Conservation (phyloP, 257 asterid species). For the Plantago major region DNA sequence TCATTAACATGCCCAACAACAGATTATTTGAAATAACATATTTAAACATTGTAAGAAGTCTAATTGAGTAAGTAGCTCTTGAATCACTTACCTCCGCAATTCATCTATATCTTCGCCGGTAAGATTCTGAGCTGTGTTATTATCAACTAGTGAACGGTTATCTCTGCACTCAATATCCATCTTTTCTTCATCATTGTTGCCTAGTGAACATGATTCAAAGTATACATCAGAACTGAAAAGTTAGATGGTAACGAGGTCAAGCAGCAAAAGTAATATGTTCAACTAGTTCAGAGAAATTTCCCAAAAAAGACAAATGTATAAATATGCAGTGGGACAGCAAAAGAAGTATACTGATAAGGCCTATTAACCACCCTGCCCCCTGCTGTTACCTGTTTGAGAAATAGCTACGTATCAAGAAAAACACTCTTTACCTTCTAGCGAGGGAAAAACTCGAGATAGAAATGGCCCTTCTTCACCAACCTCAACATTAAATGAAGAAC, state of each 20-base stretch:
- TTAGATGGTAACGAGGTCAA: slow-evolving; percentile 5
- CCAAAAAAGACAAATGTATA: background rate
- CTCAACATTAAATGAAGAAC: slow-evolving; percentile 69
- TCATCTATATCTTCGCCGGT: slow-evolving; percentile 78
- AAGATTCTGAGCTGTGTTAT: slow-evolving; percentile 85
- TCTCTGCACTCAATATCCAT: slow-evolving; percentile 57
- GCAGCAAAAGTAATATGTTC: slow-evolving; percentile 2
- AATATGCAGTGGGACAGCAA: background rate
- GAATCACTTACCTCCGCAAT: slow-evolving; percentile 57
- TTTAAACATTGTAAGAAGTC: background rate
- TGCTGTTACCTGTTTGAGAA: too few relatives aligned
- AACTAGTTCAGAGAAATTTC: background rate
- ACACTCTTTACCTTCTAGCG: slow-evolving; percentile 46
- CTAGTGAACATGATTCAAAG: slow-evolving; percentile 31
- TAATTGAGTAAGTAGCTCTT: background rate
- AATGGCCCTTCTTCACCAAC: slow-evolving; percentile 63
- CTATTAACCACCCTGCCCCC: too few relatives aligned
- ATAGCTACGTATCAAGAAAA: background rate
- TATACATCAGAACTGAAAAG: slow-evolving; percentile 16
- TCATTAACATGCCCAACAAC: background rate
- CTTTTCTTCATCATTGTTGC: slow-evolving; percentile 42
- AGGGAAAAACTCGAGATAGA: slow-evolving; percentile 52
- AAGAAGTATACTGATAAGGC: background rate
- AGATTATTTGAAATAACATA: background rate
- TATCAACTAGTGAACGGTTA: slow-evolving; percentile 79